phyloP scores from a whole-genome alignment of 2,329 filamentous ascomycete genomes.

The Exophiala sideris region DNA sequence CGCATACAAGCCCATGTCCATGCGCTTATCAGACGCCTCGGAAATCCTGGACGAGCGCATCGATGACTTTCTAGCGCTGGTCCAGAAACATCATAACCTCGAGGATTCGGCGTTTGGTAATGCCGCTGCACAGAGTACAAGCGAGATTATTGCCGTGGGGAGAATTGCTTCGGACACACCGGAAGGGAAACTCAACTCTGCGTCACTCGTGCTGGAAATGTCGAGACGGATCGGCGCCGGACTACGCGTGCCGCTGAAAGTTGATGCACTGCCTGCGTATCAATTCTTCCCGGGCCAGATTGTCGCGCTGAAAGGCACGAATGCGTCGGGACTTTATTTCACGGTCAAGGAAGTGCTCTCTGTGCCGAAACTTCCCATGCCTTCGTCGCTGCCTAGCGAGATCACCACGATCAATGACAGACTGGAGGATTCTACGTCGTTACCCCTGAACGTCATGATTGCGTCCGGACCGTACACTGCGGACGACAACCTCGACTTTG shows the following conservation, averaged over 20 bases:
- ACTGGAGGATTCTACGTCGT: constrained; percentile 56
- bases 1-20: constrained; percentile 84
- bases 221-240: constrained; percentile 81
- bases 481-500: constrained; percentile 87
- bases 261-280: constrained; percentile 65
- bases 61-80: constrained; percentile 75
- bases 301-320: constrained; percentile 80
- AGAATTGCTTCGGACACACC: constrained; percentile 82
- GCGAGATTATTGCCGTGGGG: constrained; percentile 84
- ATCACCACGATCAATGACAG: constrained; percentile 68
- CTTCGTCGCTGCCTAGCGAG: constrained; percentile 64
- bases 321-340: constrained; percentile 81
- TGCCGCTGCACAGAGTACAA: constrained; percentile 77
- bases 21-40: constrained; percentile 89
- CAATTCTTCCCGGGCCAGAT: constrained; percentile 95
- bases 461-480: constrained; percentile 87
- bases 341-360: constrained; percentile 72
- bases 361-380: constrained; percentile 69
- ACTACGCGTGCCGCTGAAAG: constrained; percentile 72
- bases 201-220: constrained; percentile 83
- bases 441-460: constrained; percentile 72
- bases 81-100: constrained; percentile 70
- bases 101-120: constrained; percentile 82
- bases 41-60: constrained; percentile 94
- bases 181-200: constrained; percentile 82